phyloP scores from a whole-genome alignment of 495 filamentous ascomycete species.

The Bryoglossum gracile region DNA sequence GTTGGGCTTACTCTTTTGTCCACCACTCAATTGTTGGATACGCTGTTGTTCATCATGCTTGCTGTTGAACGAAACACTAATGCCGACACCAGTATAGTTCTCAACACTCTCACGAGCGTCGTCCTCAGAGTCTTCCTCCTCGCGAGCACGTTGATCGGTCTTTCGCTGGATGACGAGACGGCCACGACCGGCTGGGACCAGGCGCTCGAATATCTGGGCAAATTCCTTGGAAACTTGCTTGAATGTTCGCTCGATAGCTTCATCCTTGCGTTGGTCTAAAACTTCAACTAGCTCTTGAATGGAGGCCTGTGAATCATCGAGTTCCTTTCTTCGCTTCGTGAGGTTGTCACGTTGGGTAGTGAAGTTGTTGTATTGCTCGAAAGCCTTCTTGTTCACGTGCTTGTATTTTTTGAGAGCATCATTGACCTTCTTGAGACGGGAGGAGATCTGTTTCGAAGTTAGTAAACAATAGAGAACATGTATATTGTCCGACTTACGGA shows the following conservation, averaged over 20 bases:
- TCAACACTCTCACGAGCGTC: constrained; percentile 70
- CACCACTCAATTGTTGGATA: constrained; percentile 93
- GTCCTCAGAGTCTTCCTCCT: constrained; percentile 61
- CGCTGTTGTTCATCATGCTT: constrained; percentile 95
- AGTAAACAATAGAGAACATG: constrained; percentile 9
- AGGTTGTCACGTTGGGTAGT: constrained; percentile 83
- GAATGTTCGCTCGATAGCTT: constrained; percentile 94
- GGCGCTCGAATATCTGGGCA: constrained; percentile 81
- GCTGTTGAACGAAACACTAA: constrained; percentile 97
- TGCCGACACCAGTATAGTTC: constrained; percentile 96
- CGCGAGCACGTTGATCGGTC: constrained; percentile 57
- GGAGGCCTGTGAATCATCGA: constrained; percentile 71
- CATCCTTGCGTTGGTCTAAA: constrained; percentile 92
- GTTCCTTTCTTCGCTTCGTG: constrained; percentile 71
- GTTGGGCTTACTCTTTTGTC: constrained; percentile 80
- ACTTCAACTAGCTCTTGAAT: constrained; percentile 89
- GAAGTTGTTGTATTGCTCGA: constrained; percentile 97
- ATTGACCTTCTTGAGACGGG: constrained; percentile 85
- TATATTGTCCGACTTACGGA: constrained; percentile 38
- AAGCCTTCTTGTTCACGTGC: constrained; percentile 98
- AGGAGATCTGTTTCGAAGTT: constrained; percentile 51
- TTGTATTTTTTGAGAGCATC: constrained; percentile 92
- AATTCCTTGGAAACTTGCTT: constrained; percentile 95
- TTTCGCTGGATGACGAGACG: constrained; percentile 90
- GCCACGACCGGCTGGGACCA: constrained; percentile 89